Evolutionary conservation across 1,284 basidiomycete species (phyloP).

Genomic region (Coniferiporia weirii): DNA sequence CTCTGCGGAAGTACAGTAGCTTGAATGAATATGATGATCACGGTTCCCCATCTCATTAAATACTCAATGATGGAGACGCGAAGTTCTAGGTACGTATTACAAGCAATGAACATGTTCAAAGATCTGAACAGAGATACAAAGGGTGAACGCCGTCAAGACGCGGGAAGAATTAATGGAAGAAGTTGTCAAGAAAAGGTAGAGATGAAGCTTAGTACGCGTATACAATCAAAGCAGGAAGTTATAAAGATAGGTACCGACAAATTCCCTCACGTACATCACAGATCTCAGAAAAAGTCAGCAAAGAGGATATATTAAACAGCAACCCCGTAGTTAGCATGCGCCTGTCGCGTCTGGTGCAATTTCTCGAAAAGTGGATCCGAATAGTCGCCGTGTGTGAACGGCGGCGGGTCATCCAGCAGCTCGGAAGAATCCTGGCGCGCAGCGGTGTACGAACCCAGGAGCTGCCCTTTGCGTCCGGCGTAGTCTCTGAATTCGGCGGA

Average conservation of each 20-base stretch:
- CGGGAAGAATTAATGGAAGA: too few species aligned
- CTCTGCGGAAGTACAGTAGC: slow-evolving; percentile 1
- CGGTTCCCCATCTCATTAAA: neutral
- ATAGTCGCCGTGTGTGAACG: slow-evolving; percentile 7
- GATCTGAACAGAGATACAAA: too few species aligned
- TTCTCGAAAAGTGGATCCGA: slow-evolving; percentile 12
- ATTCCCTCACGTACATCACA: neutral
- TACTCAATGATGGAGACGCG: too few species aligned
- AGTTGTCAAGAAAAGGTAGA: too few species aligned
- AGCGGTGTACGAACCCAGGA: neutral
- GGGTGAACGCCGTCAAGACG: too few species aligned
- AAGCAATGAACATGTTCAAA: too few species aligned
- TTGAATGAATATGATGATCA: slow-evolving; percentile 7
- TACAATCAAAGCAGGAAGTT: too few species aligned
- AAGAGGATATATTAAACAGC: neutral
- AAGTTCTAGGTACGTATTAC: too few species aligned
- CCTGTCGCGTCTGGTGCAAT: slow-evolving; percentile 2
- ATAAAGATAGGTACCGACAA: neutral
- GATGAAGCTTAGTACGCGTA: too few species aligned
- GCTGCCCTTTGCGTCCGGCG: neutral
- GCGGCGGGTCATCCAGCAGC: slow-evolving; percentile 4
- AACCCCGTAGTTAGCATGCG: slow-evolving; percentile 6
- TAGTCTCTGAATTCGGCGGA: slow-evolving; percentile 40
- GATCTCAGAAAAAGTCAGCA: too few species aligned
- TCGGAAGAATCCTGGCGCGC: neutral